phyloP scores from a whole-genome alignment of 352 stramenopile species.

The Globisporangium takayamanum region DNA sequence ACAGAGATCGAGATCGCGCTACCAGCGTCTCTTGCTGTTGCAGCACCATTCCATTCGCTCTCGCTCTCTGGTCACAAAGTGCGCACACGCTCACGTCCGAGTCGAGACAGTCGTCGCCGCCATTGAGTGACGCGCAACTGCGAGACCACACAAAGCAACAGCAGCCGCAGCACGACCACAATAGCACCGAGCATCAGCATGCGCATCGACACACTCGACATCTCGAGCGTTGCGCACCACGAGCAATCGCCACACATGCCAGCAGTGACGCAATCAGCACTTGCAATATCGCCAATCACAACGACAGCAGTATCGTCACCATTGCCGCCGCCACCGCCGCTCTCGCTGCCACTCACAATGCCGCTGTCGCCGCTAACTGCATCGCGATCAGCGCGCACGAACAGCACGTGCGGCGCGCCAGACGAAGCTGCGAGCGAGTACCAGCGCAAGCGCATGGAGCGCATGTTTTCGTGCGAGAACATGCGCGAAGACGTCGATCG shows the following conservation, averaged over 20 bases:
- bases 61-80: too few species aligned
- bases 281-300: constrained; percentile 5
- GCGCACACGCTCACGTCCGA: too few species aligned
- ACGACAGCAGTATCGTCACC: background rate
- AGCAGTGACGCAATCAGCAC: background rate
- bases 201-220: too few species aligned
- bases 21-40: too few species aligned
- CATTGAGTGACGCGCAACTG: too few species aligned
- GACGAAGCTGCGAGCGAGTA: constrained; percentile 5
- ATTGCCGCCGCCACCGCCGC: background rate
- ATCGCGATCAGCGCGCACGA: background rate
- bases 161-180: too few species aligned
- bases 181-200: too few species aligned
- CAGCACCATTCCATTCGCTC: too few species aligned
- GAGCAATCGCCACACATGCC: background rate
- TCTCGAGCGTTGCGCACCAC: too few species aligned
- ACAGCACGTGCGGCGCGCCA: background rate
- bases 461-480: constrained; percentile 18
- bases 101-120: too few species aligned
- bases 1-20: too few species aligned
- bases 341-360: background rate
- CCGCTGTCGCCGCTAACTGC: background rate
- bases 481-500: constrained; percentile 27
- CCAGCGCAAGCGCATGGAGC: constrained; percentile 14
- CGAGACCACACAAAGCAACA: too few species aligned